Evolutionary conservation across 345 rosid genomes (phyloP), one percentile per base, ranked within the genome.

Genomic region (Anastatica hierochuntica): DNA sequence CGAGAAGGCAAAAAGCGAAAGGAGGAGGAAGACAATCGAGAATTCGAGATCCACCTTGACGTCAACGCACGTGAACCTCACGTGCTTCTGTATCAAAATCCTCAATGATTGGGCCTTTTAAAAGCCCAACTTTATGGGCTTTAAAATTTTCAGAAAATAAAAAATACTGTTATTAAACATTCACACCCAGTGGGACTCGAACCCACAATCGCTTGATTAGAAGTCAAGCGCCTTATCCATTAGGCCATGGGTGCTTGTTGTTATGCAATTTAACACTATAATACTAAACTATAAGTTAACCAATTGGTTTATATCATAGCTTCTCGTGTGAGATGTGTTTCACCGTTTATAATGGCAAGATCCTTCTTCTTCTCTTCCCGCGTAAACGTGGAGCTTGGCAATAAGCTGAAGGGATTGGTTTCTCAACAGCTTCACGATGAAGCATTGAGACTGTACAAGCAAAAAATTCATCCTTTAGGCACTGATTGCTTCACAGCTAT

Each of bases 401-500:
- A 13, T 24, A 57, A 72, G 52, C 57, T 75, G 14, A 77, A 63
- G 33, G 61, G 52, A 12, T 38, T 80, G 34, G 75, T 66, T 8
- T 74, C 76, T 2, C 43, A 54, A 10, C 65, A 74, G 41, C 54
- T 56, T n/a, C 46, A 68, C 47, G 41, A 21, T 11, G 73, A 68
- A 37, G 58, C 74, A 13, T 63, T 70, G 53, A 37, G 14, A 39
- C 44, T 71, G 8, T 75, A 63, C 62, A 66, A 41, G 60, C 43
- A 56, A 34, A 36, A 66, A 1, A 52, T 77, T 56, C 76, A 77
- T 58, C 71, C 73, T 49, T 43, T 65, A 26, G 57, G 47, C 4
- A 34, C 64, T 50, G n/a, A 38, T 64, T 62, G 66, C 40, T 43
- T 50, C 74, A 49, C 71, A 50, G 24, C 58, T 45, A 59, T 81